These are phyloP conservation scores for Suillus clintonianus DNA, from an alignment of 768 basidiomycete species.

Conservation along the genomic window DNA sequence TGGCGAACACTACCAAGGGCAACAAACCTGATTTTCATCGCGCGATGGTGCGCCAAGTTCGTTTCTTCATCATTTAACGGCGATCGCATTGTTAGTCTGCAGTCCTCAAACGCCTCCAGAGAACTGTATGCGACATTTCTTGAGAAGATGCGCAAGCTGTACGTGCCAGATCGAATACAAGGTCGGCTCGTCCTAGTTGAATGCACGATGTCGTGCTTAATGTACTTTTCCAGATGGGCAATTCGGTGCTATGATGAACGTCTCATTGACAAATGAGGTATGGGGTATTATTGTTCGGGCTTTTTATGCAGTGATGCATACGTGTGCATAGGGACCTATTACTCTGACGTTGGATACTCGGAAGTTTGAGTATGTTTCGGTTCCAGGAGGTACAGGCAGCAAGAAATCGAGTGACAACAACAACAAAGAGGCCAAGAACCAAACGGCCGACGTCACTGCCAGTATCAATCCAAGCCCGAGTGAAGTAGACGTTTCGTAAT, in stretches of 20 bases:
- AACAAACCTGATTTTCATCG: constrained; percentile 91
- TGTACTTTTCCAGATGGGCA: constrained; percentile 63
- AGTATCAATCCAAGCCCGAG: background rate
- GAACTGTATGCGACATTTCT: constrained; percentile 74
- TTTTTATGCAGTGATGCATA: background rate
- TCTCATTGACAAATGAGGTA: constrained; percentile 86
- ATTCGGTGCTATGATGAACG: constrained; percentile 97
- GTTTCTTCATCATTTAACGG: background rate
- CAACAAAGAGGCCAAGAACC: background rate
- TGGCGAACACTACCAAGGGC: constrained; percentile 86
- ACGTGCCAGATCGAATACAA: constrained; percentile 77
- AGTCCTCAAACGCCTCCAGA: constrained; percentile 71
- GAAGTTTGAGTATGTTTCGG: constrained; percentile 66
- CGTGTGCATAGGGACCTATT: constrained; percentile 65
- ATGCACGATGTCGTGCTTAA: background rate
- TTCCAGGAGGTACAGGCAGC: constrained; percentile 8
- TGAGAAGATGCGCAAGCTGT: constrained; percentile 61
- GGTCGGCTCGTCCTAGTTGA: constrained; percentile 45
- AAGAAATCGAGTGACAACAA: background rate
- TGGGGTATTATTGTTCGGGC: constrained; percentile 15
- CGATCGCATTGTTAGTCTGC: background rate
- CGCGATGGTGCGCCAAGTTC: constrained; percentile 69
- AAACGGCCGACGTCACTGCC: background rate
- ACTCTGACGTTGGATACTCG: constrained; percentile 84
- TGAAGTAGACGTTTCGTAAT: background rate